phyloP scores from a whole-genome alignment of 2,329 filamentous ascomycete genomes.

The Trichoderma atroviride region DNA sequence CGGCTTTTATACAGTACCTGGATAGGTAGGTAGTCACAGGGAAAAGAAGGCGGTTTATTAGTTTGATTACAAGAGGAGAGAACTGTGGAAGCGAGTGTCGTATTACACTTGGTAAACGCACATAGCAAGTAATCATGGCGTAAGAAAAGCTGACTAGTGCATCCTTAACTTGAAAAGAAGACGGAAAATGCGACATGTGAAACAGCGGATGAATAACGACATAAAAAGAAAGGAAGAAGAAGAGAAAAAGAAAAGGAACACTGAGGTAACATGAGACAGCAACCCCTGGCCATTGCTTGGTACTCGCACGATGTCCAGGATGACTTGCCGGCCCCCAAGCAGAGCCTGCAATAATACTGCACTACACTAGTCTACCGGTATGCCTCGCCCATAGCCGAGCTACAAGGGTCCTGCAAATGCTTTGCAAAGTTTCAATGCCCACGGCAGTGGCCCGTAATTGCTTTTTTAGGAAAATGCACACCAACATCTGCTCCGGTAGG shows the following conservation, averaged over 20 bases:
- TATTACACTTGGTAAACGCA: background rate
- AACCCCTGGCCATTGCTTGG: background rate
- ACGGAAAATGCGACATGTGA: background rate
- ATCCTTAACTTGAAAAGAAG: background rate
- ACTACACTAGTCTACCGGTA: background rate
- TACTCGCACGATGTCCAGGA: background rate
- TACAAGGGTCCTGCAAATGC: background rate
- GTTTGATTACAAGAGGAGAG: constrained; percentile 8
- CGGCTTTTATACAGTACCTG: background rate
- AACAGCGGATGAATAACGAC: background rate
- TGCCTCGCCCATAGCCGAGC: background rate
- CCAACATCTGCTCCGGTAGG: background rate
- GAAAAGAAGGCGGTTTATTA: background rate
- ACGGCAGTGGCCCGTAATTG: background rate
- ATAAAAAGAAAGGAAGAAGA: background rate
- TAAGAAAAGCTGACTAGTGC: background rate
- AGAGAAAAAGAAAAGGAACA: background rate
- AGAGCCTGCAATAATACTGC: background rate
- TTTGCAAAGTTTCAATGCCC: background rate
- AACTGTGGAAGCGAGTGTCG: constrained; percentile 10
- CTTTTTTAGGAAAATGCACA: background rate
- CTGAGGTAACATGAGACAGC: background rate
- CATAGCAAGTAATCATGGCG: background rate
- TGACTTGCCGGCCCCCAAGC: background rate
- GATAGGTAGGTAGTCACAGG: background rate